Conservation (phyloP, 306 rosid species). For the Cyamopsis tetragonoloba region DNA sequence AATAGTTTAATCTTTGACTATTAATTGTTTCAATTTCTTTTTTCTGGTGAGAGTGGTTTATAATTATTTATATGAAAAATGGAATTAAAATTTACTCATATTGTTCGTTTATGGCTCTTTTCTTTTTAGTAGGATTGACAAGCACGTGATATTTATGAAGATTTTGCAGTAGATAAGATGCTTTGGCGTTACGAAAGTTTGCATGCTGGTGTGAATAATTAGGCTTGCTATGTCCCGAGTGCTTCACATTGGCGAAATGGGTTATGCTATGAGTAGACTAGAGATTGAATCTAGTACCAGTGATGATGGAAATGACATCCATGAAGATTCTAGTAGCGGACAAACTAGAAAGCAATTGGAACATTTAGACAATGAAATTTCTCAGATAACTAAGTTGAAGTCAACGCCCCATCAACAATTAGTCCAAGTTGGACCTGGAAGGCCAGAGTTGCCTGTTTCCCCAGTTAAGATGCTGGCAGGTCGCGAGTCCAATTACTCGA, state of each 20-base stretch:
- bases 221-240: constrained; percentile 41
- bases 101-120: not conserved
- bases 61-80: not conserved
- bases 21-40: not conserved
- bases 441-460: constrained; percentile 56
- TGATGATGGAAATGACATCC: constrained; percentile 34
- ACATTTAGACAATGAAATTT: constrained; percentile 68
- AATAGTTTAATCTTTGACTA: constrained; percentile 17
- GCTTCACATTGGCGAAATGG: constrained; percentile 55
- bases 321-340: constrained; percentile 40
- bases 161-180: constrained; percentile 30
- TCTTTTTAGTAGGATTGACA: constrained; percentile 33
- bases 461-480: constrained; percentile 92
- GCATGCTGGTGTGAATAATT: constrained; percentile 31
- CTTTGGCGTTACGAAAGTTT: constrained; percentile 23
- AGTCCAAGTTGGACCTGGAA: constrained; percentile 47
- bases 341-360: constrained; percentile 26
- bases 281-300: constrained; percentile 47
- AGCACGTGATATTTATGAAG: constrained; percentile 33
- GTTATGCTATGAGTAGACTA: constrained; percentile 76
- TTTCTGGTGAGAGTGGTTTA: not conserved
- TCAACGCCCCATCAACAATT: constrained; percentile 59
- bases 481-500: constrained; percentile 75
- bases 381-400: constrained; percentile 69
- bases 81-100: not conserved